Conservation (phyloP, 352 stramenopile genomes). For the Pythium biforme region DNA sequence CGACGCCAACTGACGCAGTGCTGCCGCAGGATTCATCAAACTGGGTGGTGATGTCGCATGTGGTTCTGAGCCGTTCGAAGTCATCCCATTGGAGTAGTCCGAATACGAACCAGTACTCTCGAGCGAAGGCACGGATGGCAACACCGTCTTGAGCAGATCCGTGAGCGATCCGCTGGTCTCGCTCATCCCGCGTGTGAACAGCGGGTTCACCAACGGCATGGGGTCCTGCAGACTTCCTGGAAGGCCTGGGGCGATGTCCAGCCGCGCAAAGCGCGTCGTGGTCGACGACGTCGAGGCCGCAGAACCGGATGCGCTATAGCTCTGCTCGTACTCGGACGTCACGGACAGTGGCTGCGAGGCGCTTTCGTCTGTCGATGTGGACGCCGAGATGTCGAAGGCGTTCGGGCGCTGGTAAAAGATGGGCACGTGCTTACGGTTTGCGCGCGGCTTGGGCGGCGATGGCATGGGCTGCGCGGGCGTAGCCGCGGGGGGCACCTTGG, state of each 20-base stretch:
- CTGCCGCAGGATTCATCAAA: slow-evolving; percentile 29
- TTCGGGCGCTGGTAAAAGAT: slow-evolving; percentile 72
- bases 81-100: slow-evolving; percentile 14
- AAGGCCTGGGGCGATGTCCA: slow-evolving; percentile 21
- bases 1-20: slow-evolving; percentile 56
- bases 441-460: slow-evolving; percentile 68
- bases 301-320: slow-evolving; percentile 8
- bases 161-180: slow-evolving; percentile 43
- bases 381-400: slow-evolving; percentile 31
- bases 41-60: slow-evolving; percentile 4
- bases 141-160: slow-evolving; percentile 38
- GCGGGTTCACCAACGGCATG: slow-evolving; percentile 43
- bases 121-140: slow-evolving; percentile 5
- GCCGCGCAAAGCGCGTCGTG: slow-evolving; percentile 24
- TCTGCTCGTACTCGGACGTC: slow-evolving; percentile 30
- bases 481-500: background rate
- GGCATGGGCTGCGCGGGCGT: slow-evolving; percentile 14
- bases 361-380: slow-evolving; percentile 39
- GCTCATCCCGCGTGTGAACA: slow-evolving; percentile 60
- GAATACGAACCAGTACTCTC: slow-evolving; percentile 8
- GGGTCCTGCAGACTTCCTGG: slow-evolving; percentile 18
- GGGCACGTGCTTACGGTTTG: slow-evolving; percentile 81
- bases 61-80: slow-evolving; percentile 15
- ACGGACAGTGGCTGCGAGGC: slow-evolving; percentile 34
- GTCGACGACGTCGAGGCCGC: slow-evolving; percentile 37